A percentile compares a stretch with the other conserved stretches of the same genome.
phyloP scores from a whole-genome alignment of 352 stramenopile species.

The Halophytophthora batemanensis region DNA sequence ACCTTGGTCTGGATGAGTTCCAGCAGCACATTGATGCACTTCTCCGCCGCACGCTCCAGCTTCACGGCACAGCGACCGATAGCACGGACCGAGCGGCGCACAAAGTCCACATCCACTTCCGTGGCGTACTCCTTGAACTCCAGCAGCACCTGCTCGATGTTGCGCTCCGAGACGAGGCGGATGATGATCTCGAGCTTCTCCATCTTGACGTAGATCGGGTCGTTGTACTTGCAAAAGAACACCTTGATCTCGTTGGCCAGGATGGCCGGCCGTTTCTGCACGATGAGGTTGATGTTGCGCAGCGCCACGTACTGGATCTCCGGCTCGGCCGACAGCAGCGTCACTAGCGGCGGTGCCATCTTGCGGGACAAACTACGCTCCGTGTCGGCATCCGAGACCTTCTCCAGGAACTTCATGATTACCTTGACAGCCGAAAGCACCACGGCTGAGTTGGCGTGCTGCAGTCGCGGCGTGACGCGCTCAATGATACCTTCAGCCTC shows the following conservation, averaged over 20 bases:
- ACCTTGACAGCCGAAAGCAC: slow-evolving; percentile 98
- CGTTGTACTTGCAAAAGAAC: slow-evolving; percentile 99
- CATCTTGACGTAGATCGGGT: slow-evolving; percentile 97
- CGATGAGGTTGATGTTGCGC: slow-evolving; percentile 99
- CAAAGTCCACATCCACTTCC: slow-evolving; percentile 99
- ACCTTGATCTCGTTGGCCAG: slow-evolving; percentile 95
- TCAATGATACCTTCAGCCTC: slow-evolving; percentile 99
- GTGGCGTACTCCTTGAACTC: slow-evolving; percentile 99
- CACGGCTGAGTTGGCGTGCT: slow-evolving; percentile 98
- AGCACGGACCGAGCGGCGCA: slow-evolving; percentile 94
- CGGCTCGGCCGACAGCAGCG: slow-evolving; percentile 95
- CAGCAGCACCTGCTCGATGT: slow-evolving; percentile 98
- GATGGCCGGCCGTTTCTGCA: slow-evolving; percentile 96
- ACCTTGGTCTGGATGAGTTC: slow-evolving; percentile 99
- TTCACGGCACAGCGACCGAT: slow-evolving; percentile 98
- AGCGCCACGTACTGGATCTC: slow-evolving; percentile 99
- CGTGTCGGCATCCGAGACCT: slow-evolving; percentile 93
- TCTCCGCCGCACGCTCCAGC: slow-evolving; percentile 96
- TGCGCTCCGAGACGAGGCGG: slow-evolving; percentile 96
- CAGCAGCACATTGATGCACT: slow-evolving; percentile 98
- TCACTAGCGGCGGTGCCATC: slow-evolving; percentile 98
- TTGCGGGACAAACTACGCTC: slow-evolving; percentile 91
- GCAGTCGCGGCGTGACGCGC: slow-evolving; percentile 95
- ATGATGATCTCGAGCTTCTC: slow-evolving; percentile 99
- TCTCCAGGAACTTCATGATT: slow-evolving; percentile 95